Conservation (phyloP, 192 early-diverging fungal species). For the Backusella psychrophila region DNA sequence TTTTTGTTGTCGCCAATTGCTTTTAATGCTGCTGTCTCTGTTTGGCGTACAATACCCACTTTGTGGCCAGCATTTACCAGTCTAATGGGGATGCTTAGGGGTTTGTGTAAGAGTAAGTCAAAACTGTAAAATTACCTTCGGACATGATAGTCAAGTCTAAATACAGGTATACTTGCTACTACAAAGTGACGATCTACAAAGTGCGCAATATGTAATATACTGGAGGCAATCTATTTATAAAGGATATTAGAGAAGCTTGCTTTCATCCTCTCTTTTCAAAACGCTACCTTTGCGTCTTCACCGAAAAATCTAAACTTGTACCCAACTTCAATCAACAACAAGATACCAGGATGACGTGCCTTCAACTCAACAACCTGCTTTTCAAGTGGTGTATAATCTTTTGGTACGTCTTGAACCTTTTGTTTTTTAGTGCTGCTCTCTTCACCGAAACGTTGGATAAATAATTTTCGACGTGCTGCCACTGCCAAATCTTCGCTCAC, state of each 20-base stretch:
- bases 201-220: conserved; percentile 77
- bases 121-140: conserved; percentile 43
- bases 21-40: conserved; percentile 86
- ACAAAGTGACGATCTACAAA: conserved; percentile 77
- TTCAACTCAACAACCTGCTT: conserved; percentile 78
- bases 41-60: conserved; percentile 82
- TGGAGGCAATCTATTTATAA: conserved; percentile 61
- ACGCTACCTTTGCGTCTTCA: conserved; percentile 73
- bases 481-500: neutral
- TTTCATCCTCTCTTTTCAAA: neutral
- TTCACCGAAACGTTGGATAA: neutral
- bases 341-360: conserved; percentile 60
- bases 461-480: neutral
- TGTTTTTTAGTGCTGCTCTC: neutral
- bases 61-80: conserved; percentile 81
- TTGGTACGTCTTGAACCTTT: neutral
- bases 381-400: conserved; percentile 81
- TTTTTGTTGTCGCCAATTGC: conserved; percentile 63
- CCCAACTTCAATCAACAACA: conserved; percentile 90
- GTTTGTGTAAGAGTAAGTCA: neutral
- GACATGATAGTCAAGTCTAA: conserved; percentile 80
- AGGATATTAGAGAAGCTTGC: neutral
- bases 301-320: conserved; percentile 94
- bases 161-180: conserved; percentile 77
- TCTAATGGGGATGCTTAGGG: conserved; percentile 28